Percentiles rank a stretch among this genome's conserved stretches.
These are phyloP conservation scores for Aspergillus eucalypticola DNA, from an alignment of 2,329 filamentous ascomycete genomes.

Conservation along the genomic window DNA sequence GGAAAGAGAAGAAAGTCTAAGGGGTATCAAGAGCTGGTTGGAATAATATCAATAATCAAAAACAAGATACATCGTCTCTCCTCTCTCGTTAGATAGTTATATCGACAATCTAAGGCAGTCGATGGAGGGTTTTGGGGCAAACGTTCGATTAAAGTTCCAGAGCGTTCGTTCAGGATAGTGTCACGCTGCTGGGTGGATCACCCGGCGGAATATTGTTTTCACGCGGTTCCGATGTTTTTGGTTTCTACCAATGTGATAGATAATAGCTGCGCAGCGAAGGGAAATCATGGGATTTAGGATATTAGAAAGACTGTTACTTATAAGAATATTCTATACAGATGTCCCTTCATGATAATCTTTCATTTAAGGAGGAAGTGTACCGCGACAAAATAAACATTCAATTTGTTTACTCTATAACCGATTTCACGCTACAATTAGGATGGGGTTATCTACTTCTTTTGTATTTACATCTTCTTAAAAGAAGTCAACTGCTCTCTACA, in stretches of 20 bases:
- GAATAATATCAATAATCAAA: not conserved
- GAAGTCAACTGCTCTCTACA: constrained; percentile 32
- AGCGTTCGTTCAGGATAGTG: constrained; percentile 16
- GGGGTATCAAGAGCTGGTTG: not conserved
- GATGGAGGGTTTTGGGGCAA: constrained; percentile 3
- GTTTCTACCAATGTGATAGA: not conserved
- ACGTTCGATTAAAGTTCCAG: constrained; percentile 24
- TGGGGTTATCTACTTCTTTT: not conserved
- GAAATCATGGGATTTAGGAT: no score
- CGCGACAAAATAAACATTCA: no score
- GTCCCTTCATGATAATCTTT: no score
- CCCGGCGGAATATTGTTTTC: constrained; percentile 16
- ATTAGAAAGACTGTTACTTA: no score
- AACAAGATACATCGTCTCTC: not conserved
- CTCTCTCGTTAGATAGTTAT: not conserved
- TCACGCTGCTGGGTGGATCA: constrained; percentile 7
- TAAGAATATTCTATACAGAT: no score
- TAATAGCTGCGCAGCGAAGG: not conserved
- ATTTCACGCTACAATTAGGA: not conserved
- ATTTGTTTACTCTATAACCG: no score
- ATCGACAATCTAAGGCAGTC: not conserved
- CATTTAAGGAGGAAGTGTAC: no score
- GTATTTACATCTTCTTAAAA: not conserved
- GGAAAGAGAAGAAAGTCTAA: constrained; percentile 1
- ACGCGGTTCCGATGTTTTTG: not conserved